Evolutionary conservation across 2,329 filamentous ascomycete genomes (phyloP).

Genomic region (Aspergillus spinulosporus): DNA sequence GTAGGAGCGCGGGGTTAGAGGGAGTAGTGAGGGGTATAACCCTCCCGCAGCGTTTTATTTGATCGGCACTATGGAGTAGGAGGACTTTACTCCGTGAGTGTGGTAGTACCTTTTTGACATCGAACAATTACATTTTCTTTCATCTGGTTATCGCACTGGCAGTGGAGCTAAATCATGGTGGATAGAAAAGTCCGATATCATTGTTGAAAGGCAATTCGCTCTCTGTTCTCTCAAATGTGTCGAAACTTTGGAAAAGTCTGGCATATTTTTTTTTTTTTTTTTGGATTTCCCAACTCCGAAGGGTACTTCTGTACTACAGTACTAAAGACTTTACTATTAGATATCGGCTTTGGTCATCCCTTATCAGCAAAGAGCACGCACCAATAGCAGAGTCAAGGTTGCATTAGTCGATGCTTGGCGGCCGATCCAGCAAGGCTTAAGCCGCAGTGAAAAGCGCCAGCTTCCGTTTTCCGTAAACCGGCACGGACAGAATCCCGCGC

Average conservation of each 20-base stretch:
- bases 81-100: neutral
- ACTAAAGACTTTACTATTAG: neutral
- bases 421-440: slow-evolving; percentile 9
- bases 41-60: neutral
- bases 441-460: neutral
- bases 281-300: too few species aligned
- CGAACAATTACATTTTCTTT: neutral
- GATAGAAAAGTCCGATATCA: neutral
- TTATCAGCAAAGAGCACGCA: neutral
- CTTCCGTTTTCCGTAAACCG: neutral
- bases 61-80: neutral
- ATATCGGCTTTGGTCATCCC: neutral
- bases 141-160: neutral
- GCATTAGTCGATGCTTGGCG: slow-evolving; percentile 16
- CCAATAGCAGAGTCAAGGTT: slow-evolving; percentile 10
- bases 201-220: neutral
- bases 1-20: neutral
- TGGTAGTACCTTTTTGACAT: neutral
- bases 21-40: neutral
- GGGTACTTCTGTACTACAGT: too few species aligned
- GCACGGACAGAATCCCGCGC: neutral
- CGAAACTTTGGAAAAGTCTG: neutral
- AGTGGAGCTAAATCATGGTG: neutral
- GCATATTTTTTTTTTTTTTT: neutral
- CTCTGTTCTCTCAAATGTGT: too few species aligned